Percentiles rank a stretch among this genome's conserved stretches.
Evolutionary conservation across 1,284 basidiomycete species (phyloP).

Genomic region (Tilletiaria anomala): DNA sequence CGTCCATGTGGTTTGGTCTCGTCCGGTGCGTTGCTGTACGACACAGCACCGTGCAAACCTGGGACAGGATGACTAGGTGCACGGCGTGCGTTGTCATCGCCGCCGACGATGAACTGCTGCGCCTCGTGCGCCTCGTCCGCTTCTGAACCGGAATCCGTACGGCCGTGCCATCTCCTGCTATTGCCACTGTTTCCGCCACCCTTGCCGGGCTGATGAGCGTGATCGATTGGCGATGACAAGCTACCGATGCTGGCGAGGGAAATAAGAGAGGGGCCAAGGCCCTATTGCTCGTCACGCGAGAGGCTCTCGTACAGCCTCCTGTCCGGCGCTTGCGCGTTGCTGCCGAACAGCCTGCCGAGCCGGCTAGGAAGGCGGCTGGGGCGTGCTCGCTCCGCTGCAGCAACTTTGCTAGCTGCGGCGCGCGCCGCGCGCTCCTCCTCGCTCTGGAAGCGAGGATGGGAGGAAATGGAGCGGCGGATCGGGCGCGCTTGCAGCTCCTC

Average conservation of each 20-base stretch:
- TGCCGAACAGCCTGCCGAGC: constrained; percentile 8
- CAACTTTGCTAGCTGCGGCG: constrained; percentile 22
- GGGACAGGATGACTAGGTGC: no score
- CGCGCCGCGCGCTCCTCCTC: constrained; percentile 59
- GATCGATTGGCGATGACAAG: background rate
- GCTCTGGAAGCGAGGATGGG: constrained; percentile 50
- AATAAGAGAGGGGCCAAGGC: constrained; percentile 2
- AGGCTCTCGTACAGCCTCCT: constrained; percentile 18
- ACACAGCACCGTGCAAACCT: background rate
- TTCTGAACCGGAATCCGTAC: background rate
- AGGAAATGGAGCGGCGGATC: constrained; percentile 16
- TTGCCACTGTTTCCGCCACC: background rate
- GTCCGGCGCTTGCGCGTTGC: constrained; percentile 7
- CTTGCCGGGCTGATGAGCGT: background rate
- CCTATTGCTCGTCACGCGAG: constrained; percentile 14
- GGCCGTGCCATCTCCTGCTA: background rate
- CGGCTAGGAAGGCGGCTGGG: constrained; percentile 5
- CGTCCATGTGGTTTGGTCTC: background rate
- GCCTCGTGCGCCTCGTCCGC: background rate
- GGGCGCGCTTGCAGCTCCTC: constrained; percentile 10
- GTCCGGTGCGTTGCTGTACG: background rate
- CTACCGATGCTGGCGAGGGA: background rate
- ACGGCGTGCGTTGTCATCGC: background rate
- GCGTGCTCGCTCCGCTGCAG: constrained; percentile 47
- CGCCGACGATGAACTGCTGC: background rate